phyloP scores from a whole-genome alignment of 306 rosid species.

The Begonia peltatifolia region DNA sequence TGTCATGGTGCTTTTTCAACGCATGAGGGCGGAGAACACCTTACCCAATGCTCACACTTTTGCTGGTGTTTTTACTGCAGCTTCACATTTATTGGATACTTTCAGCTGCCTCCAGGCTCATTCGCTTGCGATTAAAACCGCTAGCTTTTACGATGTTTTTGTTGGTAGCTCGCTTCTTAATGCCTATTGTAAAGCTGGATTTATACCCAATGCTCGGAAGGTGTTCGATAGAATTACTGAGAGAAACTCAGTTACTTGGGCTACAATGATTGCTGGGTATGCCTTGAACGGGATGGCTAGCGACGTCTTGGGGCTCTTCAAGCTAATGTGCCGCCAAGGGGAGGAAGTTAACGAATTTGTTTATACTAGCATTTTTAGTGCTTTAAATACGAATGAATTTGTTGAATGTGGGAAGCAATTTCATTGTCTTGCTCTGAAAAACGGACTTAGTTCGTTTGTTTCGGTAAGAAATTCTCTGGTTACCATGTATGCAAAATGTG shows the following conservation, averaged over 20 bases:
- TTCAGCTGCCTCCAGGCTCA: constrained; percentile 35
- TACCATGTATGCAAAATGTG: constrained; percentile 74
- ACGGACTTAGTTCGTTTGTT: constrained; percentile 39
- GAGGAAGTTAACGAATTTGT: constrained; percentile 37
- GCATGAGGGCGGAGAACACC: constrained; percentile 26
- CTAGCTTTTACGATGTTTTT: constrained; percentile 40
- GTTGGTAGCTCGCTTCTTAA: constrained; percentile 61
- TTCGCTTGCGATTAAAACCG: constrained; percentile 35
- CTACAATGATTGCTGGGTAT: constrained; percentile 70
- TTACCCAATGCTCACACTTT: constrained; percentile 56
- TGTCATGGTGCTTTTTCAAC: constrained; percentile 38
- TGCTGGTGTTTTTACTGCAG: constrained; percentile 46
- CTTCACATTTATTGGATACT: constrained; percentile 21
- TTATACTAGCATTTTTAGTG: constrained; percentile 54
- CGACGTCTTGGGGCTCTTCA: constrained; percentile 41
- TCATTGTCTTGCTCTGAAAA: constrained; percentile 52
- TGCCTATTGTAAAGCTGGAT: constrained; percentile 47
- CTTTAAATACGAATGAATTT: constrained; percentile 19
- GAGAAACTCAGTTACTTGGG: constrained; percentile 65
- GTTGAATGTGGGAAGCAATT: constrained; percentile 42
- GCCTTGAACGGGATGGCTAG: constrained; percentile 26
- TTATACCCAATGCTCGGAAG: constrained; percentile 41
- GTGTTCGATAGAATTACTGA: constrained; percentile 58
- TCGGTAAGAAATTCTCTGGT: constrained; percentile 69
- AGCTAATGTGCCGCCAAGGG: constrained; percentile 20